Evolutionary conservation across 495 filamentous ascomycete species (phyloP), one percentile per base, ranked within the genome.

Genomic region (Penicillium turbatum): DNA sequence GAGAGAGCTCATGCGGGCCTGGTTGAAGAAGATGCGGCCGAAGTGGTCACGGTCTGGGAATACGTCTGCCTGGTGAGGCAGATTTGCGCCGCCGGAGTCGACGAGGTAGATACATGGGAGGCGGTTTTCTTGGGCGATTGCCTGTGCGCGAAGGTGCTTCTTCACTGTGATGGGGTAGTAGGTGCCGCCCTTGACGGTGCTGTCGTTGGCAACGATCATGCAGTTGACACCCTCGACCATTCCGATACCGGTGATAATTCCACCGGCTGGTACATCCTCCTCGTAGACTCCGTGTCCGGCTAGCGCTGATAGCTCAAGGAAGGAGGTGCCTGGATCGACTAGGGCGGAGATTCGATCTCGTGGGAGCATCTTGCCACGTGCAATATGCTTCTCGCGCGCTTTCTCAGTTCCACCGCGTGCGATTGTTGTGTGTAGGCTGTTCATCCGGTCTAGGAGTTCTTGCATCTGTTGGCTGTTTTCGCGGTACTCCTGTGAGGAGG

Each of bases 111-210:
- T 88, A 68, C 93, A 98, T 0, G 86, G 86, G 5, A 89, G 67
- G 56, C 79, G 83, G 64, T 97, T 98, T 69, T 97, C 88, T 55
- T 89, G 81, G 2, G 93, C 93, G 51, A 97, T 86, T 21, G 83
- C 86, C 69, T 98, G 93, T 19, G 93, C 93, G 50, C 93, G 84
- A 12, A 97, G 77, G 72, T 97, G 95, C 73, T 98, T 98, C 76
- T 96, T 96, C 30, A 98, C 91, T 2, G 93, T 98, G 47, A 98
- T 92, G 0, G 93, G 93, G 69, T 91, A 97, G 73, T 98, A 98
- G 2, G 95, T 97, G 41, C 93, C 93, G n/a, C 95, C 93, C 73
- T 98, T 98, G 56, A 96, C 93, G 12, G 93, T 98, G 76, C 88
- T 92, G 66, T 98, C 93, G 62, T 98, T 98, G 24, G 91, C 93